These are phyloP conservation scores for Hyphopichia homilentoma DNA, from an alignment of 805 yeast genomes.

Conservation along the genomic window DNA sequence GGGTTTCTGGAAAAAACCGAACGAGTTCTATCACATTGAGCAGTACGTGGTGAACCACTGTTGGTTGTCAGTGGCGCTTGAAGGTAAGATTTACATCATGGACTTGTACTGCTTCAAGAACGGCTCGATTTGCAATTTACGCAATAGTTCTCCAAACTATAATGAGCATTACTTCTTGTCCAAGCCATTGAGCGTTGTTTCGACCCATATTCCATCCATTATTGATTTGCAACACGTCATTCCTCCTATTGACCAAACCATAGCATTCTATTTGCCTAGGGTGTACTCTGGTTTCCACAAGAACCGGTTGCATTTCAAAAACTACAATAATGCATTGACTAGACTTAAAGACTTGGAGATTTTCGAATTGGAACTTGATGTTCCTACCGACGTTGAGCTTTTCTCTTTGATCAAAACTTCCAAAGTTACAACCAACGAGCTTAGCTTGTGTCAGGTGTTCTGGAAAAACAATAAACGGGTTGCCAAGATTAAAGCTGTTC, in stretches of 20 bases:
- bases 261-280: slow-evolving; percentile 79
- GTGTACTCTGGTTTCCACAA: slow-evolving; percentile 77
- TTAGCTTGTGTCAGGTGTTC: slow-evolving; percentile 72
- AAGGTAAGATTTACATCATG: slow-evolving; percentile 74
- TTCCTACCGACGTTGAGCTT: slow-evolving; percentile 69
- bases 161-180: slow-evolving; percentile 72
- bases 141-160: slow-evolving; percentile 12
- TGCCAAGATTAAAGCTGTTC: slow-evolving; percentile 74
- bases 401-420: slow-evolving; percentile 57
- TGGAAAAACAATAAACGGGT: slow-evolving; percentile 62
- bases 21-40: slow-evolving; percentile 48
- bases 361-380: slow-evolving; percentile 69
- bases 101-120: slow-evolving; percentile 50
- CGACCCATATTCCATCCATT: slow-evolving; percentile 82
- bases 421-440: slow-evolving; percentile 42
- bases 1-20: slow-evolving; percentile 83
- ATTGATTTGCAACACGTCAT: slow-evolving; percentile 79
- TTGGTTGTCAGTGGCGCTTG: slow-evolving; percentile 79
- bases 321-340: slow-evolving; percentile 74
- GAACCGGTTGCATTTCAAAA: slow-evolving; percentile 52
- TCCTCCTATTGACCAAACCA: slow-evolving; percentile 77
- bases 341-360: slow-evolving; percentile 71
- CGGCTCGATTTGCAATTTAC: slow-evolving; percentile 29
- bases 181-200: slow-evolving; percentile 70
- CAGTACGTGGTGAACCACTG: slow-evolving; percentile 69